Evolutionary conservation across 2,329 filamentous ascomycete species (phyloP), one percentile per base, ranked within the genome.

Genomic region (Fusarium annulatum): DNA sequence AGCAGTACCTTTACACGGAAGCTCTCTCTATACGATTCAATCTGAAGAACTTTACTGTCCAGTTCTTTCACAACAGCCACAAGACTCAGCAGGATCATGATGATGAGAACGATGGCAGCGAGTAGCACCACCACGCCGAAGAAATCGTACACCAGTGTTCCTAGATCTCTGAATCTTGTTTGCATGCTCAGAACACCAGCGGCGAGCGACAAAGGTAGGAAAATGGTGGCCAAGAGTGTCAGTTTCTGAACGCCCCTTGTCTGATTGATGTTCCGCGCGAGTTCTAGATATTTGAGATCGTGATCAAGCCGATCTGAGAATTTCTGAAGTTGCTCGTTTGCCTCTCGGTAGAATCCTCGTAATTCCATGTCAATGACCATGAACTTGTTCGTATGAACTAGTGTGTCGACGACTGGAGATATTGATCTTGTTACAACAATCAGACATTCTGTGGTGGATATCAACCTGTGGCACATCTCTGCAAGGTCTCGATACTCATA

Each of bases 121-220:
- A 60, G 57, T 0, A 60, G 26, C 0, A 60, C 9, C 8, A 52
- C 43, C 2, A 52, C 57, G 0, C 45, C 45, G 1, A 58, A 39
- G 21, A 60, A 52, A 26, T 52, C 57, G 3, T 60, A 52, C 9
- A 60, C 1, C 1, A 52, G 26, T 14, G 9, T 5, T 0, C 41
- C 30, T 0, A 58, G 23, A 14, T 58, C 23, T 1, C n/a, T 38
- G 23, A 58, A 49, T 1, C 55, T 33, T 0, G 55, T 58, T 15
- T 48, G 30, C 33, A 58, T 58, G 1, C 41, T 58, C 0, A 49
- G 7, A 14, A 58, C 3, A 0, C 41, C 55, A 36, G 55, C 19
- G 0, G 41, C 41, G 0, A 58, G 55, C 0, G 55, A 49, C 0
- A 58, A 0, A 0, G 55, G 23, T 0, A 58, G 14, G 6, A 49